Evolutionary conservation across 768 basidiomycete genomes (phyloP), one percentile per base, ranked within the genome.

Genomic region (Agrocybe pediades): DNA sequence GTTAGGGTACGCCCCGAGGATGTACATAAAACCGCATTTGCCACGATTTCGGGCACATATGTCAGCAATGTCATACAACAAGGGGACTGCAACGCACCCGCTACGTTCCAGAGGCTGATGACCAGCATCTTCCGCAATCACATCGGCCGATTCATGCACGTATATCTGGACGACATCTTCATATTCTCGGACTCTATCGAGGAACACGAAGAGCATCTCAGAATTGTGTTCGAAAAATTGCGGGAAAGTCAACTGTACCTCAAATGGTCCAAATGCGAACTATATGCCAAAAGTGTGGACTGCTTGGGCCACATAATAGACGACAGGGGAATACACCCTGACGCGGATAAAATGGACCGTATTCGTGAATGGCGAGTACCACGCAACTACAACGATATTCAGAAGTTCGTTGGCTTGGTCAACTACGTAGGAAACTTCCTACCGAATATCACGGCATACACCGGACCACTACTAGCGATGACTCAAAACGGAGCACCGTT

Each of bases 21-120:
- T 36, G 58, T 78, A 0, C 40, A 30, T 1, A 68, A 72, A 0
- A 72, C 69, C 0, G 68, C 71, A 0, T 75, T 81, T 1, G 62
- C 72, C 0, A 80, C 72, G 0, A 62, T 68, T 0, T 61, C 64
- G 27, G 76, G 79, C 0, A 75, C 71, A 0, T 74, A 71, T 53
- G 26, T 73, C 1, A 76, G 75, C 20, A 51, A 61, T 2, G 71
- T 74, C 1, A 72, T 77, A 69, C 80, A 75, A 51, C 71, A 74
- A 40, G 76, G 76, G 0, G 71, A 81, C 47, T 75, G 74, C 42
- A 80, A 82, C 55, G 71, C 73, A 0, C 77, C 74, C 0, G 63
- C 74, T 0, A 82, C 77, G 0, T 82, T 78, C 49, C 80, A 82
- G 49, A 33, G 68, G 0, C 55, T 81, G 0, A 78, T 80, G 72